Conservation (phyloP, 2,329 filamentous ascomycete genomes). For the Ophiosphaerella korrae region DNA sequence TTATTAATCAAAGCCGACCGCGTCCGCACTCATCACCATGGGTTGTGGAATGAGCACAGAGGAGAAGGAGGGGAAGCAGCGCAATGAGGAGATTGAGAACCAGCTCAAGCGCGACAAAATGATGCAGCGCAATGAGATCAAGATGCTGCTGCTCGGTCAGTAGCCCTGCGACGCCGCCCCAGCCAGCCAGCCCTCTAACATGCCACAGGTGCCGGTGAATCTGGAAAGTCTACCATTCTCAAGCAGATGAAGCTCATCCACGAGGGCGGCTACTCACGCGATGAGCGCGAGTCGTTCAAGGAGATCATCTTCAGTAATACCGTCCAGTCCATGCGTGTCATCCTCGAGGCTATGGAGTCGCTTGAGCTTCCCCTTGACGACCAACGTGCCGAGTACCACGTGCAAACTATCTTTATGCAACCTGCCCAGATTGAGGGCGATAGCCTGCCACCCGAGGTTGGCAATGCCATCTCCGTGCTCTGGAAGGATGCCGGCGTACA, state of each 20-base stretch:
- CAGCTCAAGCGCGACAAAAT: slow-evolving; percentile 98
- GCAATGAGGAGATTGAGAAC: slow-evolving; percentile 99
- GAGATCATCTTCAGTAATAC: slow-evolving; percentile 76
- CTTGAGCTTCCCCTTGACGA: slow-evolving; percentile 84
- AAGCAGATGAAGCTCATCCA: slow-evolving; percentile 99
- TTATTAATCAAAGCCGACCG: slow-evolving; percentile 30
- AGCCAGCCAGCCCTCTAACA: slow-evolving; percentile 34
- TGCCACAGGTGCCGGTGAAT: slow-evolving; percentile 87
- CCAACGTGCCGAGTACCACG: slow-evolving; percentile 92
- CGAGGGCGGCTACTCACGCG: slow-evolving; percentile 96
- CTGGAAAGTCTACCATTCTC: slow-evolving; percentile 90
- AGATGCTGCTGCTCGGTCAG: slow-evolving; percentile 97
- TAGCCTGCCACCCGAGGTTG: slow-evolving; percentile 90
- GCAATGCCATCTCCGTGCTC: slow-evolving; percentile 86
- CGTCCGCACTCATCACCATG: slow-evolving; percentile 67
- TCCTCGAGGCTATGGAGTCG: slow-evolving; percentile 71
- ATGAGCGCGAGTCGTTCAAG: slow-evolving; percentile 74
- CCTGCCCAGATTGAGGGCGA: slow-evolving; percentile 96
- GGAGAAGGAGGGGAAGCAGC: slow-evolving; percentile 99
- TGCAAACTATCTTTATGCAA: slow-evolving; percentile 99
- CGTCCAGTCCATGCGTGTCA: slow-evolving; percentile 72
- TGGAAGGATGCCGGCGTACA: slow-evolving; percentile 95
- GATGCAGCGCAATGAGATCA: slow-evolving; percentile 99
- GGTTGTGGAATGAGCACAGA: slow-evolving; percentile 99
- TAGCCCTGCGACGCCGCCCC: slow-evolving; percentile 30